Conservation (phyloP, 1,284 basidiomycete genomes). For the Sporisorium exsertum region DNA sequence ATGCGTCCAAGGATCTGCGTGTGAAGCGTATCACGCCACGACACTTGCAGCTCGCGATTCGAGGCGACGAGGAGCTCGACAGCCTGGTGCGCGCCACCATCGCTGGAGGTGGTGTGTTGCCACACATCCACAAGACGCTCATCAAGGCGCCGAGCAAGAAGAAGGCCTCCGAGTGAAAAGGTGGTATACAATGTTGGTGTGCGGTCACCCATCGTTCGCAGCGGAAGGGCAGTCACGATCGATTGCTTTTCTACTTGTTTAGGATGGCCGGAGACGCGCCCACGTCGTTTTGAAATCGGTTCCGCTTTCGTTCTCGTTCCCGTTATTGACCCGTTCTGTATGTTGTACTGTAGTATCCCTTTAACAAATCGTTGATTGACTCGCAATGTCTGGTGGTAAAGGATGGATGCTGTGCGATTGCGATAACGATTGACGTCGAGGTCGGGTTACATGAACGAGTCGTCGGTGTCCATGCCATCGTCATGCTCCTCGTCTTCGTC, state of each 20-base stretch:
- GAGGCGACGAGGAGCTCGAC: conserved; percentile 90
- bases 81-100: conserved; percentile 74
- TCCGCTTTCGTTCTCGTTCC: conserved; percentile 24
- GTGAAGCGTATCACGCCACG: conserved; percentile 97
- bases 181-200: background rate
- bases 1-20: conserved; percentile 93
- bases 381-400: background rate
- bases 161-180: conserved; percentile 34
- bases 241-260: background rate
- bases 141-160: conserved; percentile 60
- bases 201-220: background rate
- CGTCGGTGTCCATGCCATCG: conserved; percentile 56
- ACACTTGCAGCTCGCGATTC: conserved; percentile 91
- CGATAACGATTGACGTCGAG: background rate
- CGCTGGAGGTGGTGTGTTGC: conserved; percentile 87
- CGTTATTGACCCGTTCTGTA: conserved; percentile 30
- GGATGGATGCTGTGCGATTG: background rate
- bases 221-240: background rate
- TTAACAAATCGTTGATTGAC: conserved; percentile 11
- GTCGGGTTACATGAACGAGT: conserved; percentile 60
- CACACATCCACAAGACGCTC: conserved; percentile 89
- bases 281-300: conserved; percentile 4
- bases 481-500: conserved; percentile 42
- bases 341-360: conserved; percentile 43
- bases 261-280: background rate